These are phyloP conservation scores for Moesziomyces parantarcticus DNA, from an alignment of 1,284 basidiomycete species.

Conservation along the genomic window DNA sequence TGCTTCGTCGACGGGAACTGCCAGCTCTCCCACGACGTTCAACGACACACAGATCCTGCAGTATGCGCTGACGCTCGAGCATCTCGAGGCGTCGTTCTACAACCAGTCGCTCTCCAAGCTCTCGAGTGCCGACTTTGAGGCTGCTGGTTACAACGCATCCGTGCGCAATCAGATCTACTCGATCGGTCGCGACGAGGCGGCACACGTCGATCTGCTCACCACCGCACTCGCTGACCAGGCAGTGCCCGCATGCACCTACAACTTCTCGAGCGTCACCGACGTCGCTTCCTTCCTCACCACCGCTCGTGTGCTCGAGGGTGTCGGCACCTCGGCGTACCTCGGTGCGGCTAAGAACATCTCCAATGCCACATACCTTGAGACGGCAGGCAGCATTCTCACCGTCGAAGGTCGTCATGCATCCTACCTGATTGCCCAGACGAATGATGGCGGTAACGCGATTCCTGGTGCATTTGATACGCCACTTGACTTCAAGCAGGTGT, in stretches of 20 bases:
- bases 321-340: conserved; percentile 40
- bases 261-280: conserved; percentile 37
- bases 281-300: conserved; percentile 49
- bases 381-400: conserved; percentile 68
- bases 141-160: conserved; percentile 43
- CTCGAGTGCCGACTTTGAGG: conserved; percentile 27
- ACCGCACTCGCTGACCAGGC: conserved; percentile 31
- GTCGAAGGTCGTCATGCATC: conserved; percentile 72
- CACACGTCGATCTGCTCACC: conserved; percentile 38
- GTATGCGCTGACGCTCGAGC: conserved; percentile 59
- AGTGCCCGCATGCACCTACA: conserved; percentile 44
- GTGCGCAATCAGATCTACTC: conserved; percentile 48
- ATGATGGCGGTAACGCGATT: conserved; percentile 34
- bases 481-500: conserved; percentile 57
- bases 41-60: conserved; percentile 54
- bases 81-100: conserved; percentile 55
- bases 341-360: conserved; percentile 50
- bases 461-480: conserved; percentile 48
- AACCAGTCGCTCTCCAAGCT: conserved; percentile 48
- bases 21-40: conserved; percentile 10
- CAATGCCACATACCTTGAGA: conserved; percentile 31
- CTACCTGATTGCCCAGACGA: conserved; percentile 67
- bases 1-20: not conserved
- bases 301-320: conserved; percentile 50
- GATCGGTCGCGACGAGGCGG: conserved; percentile 46